Evolutionary conservation across 2,329 filamentous ascomycete genomes (phyloP), one percentile per base, ranked within the genome.

Genomic region (Metarhizium album): DNA sequence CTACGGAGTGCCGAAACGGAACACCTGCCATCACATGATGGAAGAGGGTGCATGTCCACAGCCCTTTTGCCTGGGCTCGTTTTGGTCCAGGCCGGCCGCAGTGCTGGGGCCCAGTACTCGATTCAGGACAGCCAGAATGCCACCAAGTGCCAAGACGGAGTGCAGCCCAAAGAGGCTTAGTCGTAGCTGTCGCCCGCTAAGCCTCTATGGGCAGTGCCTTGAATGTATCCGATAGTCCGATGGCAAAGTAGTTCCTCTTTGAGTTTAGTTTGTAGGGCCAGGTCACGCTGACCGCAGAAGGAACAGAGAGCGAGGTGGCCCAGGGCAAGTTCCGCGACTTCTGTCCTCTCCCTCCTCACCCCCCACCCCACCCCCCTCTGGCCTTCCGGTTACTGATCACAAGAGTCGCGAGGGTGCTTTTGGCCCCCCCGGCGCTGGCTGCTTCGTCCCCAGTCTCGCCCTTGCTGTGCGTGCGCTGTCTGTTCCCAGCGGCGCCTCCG

Each of bases 351-450:
- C 27, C 27, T 29, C 27, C 27, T 29, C 11, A 9, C 7, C 27
- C 16, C 4, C 18, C 37, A n/a, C 18, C 31, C 20, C 45, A 22
- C 45, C 7, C 45, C 37, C 37, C 35, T 24, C 33, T n/a, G 16
- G 13, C 42, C 24, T 16, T 27, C 20, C 24, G 43, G 42, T 45
- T 50, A 29, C 48, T 50, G 42, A 46, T 50, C 48, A 50, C 48
- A 46, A 50, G 43, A n/a, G n/a, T n/a, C n/a, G n/a, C n/a, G n/a
- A 46, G 24, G 40, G 16, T 40, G 16, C 37, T 20, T 20, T 40
- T 53, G 37, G 52, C 46, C 42, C 49, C 52, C 46, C 43, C 47
- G 27, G 50, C 49, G 43, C 40, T 50, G 47, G 37, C 14, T 35
- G 45, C 33, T 27, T 35, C 33, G 46, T 52, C 16, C 27, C 27